Base-by-base conservation (phyloP, 352 stramenopile genomes). In the Saprolegnia diclina region DNA sequence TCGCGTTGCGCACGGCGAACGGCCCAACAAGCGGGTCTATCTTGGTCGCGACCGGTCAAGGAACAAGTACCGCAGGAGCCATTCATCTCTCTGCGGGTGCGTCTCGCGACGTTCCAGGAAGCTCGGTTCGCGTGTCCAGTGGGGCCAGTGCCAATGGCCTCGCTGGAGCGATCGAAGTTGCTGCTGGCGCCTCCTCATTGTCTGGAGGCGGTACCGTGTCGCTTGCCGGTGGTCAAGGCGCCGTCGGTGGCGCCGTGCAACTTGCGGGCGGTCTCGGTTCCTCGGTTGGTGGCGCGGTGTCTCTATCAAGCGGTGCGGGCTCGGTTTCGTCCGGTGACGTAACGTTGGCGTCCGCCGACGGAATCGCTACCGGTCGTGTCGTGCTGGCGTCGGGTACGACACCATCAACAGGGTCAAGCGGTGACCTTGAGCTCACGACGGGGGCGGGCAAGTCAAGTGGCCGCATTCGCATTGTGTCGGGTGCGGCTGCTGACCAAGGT, bases 371-470 rank as follows among this genome's bases (percentile, higher is more conserved):
- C 44, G 65, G 64, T 46, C 53, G 66, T 21, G 72, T 38, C 45
- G 22, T 62, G 56, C 61, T 65, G 52, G 52, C 44, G 35, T 59
- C 52, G 11, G 52, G 52, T 19, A 59, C 24, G 19, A 19, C n/a
- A 44, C 29, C 29, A 35, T 63, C 38, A 26, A 45, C 16, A 65
- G 73, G 61, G 62, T 42, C 46, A 21, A 75, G 72, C 42, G 76
- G 77, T 24, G 70, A 73, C 19, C 62, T 81, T 16, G 53, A 65
- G 14, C 63, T 83, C 44, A 40, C 56, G 5, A 72, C 68, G 46
- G 77, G 77, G 55, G 19, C 18, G 13, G 42, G 19, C 22, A 22
- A 56, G 10, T 2, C 16, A 55, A 66, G 59, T 54, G 59, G 59
- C 26, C 11, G 18, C 55, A 21, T 50, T 40, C 19, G 13, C 21